Base-by-base conservation (phyloP, 345 rosid genomes). In the Lepidium africanum region DNA sequence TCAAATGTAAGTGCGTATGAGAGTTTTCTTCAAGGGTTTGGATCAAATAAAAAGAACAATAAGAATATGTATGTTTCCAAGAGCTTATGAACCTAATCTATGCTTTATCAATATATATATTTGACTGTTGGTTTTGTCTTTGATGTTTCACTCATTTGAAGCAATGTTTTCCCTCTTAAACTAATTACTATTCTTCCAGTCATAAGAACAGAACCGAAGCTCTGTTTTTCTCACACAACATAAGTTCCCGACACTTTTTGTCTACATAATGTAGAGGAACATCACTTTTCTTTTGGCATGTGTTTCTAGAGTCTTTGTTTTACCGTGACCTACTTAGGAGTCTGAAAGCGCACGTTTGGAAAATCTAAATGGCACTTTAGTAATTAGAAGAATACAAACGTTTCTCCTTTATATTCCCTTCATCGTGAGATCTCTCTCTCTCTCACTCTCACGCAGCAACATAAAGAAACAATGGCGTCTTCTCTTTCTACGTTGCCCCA, bases 381-480 rank as follows among this genome's bases (percentile, higher is more conserved):
- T 69, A 69, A 69, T 49, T 69, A 59, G 12, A 39, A 9, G 4
- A 42, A 0, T n/a, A 7, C 52, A 50, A 30, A 9, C 5, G 53
- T 52, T 43, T 15, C 9, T 19, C 52, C 46, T 42, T 60, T 60
- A 70, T 32, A 57, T 11, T 17, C 5, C 3, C 19, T 12, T 37
- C 61, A 37, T 56, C 17, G 33, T 8, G 12, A 58, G 33, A 11
- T 59, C 11, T 57, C n/a, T n/a, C n/a, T n/a, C n/a, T 11, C 23
- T 21, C 23, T 39, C 17, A 7, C 5, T 39, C 7, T 39, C 48
- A 58, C 33, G 32, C 36, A 11, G 4, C 32, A 12, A 19, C 19
- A 16, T 19, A 19, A 58, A 40, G 21, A 59, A 45, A 74, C 41
- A 37, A 75, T 75, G 76, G 78, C 85, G 27, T 62, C 81, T 49